Evolutionary conservation across 2,329 filamentous ascomycete genomes (phyloP).

Genomic region (Sclerotinia nivalis): DNA sequence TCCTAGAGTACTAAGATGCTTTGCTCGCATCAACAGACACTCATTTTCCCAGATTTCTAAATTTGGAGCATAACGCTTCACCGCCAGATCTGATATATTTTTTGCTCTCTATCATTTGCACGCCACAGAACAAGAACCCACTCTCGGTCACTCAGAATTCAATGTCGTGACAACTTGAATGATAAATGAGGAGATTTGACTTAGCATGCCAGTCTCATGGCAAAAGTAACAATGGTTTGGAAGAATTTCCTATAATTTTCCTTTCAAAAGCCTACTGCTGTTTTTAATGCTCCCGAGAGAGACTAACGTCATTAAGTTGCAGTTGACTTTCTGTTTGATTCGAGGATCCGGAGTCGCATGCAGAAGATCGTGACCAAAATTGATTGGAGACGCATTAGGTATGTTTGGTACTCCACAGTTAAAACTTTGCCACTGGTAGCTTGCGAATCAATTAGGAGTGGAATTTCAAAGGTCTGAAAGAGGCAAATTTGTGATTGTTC

Average conservation of each 20-base stretch:
- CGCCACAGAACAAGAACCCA: slow-evolving; percentile 17
- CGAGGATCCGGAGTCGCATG: slow-evolving; percentile 14
- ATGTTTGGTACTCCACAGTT: slow-evolving; percentile 17
- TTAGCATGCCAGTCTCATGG: not conserved
- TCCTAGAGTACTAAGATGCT: not conserved
- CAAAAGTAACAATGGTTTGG: slow-evolving; percentile 9
- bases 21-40: not conserved
- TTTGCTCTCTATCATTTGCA: not conserved
- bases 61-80: slow-evolving; percentile 5
- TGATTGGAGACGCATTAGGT: slow-evolving; percentile 19
- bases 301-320: slow-evolving; percentile 11
- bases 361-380: slow-evolving; percentile 23
- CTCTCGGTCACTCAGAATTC: slow-evolving; percentile 13
- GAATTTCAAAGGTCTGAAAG: slow-evolving; percentile 14
- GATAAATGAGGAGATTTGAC: slow-evolving; percentile 19
- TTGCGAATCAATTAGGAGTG: slow-evolving; percentile 12
- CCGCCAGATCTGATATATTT: slow-evolving; percentile 16
- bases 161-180: not conserved
- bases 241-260: not conserved
- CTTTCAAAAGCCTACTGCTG: not conserved
- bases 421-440: slow-evolving; percentile 20
- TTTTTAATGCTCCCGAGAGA: not conserved
- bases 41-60: slow-evolving; percentile 6
- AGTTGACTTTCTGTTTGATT: slow-evolving; percentile 13
- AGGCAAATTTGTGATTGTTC: slow-evolving; percentile 15